phyloP scores from a whole-genome alignment of 371 early-diverging fungal species.

The Funneliformis caledonium region DNA sequence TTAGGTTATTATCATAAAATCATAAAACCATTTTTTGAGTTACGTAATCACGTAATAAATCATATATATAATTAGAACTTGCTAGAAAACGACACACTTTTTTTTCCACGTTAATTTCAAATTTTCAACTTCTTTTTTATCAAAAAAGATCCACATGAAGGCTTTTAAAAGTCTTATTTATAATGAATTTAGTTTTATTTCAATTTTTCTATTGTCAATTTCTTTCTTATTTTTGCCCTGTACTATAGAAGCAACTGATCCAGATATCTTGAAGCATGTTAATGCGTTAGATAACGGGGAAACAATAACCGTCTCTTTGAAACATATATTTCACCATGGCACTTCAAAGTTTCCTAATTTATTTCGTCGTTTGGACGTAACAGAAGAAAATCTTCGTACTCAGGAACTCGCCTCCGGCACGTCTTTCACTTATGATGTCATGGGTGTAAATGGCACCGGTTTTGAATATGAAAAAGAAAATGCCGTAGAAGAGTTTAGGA shows the following conservation, averaged over 20 bases:
- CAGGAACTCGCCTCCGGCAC: conserved; percentile 20
- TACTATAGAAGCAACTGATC: background rate
- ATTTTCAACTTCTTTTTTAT: too few relatives aligned
- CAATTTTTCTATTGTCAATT: background rate
- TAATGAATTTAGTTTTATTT: background rate
- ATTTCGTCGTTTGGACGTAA: conserved; percentile 32
- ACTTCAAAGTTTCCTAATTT: conserved; percentile 27
- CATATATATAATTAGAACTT: too few relatives aligned
- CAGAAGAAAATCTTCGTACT: background rate
- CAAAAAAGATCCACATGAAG: background rate
- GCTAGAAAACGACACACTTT: too few relatives aligned
- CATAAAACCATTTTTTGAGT: too few relatives aligned
- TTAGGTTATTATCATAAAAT: too few relatives aligned
- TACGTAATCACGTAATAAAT: too few relatives aligned
- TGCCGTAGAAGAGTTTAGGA: conserved; percentile 10
- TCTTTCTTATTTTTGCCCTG: background rate
- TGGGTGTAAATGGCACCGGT: background rate
- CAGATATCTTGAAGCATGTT: background rate
- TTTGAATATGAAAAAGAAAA: conserved; percentile 2
- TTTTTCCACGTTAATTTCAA: too few relatives aligned
- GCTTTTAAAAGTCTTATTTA: background rate
- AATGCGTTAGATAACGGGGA: background rate
- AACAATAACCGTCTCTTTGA: background rate
- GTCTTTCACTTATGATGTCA: conserved; percentile 14
- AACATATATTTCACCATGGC: conserved; percentile 31